Evolutionary conservation across 768 basidiomycete species (phyloP).

Genomic region (Termitomyces sp.): DNA sequence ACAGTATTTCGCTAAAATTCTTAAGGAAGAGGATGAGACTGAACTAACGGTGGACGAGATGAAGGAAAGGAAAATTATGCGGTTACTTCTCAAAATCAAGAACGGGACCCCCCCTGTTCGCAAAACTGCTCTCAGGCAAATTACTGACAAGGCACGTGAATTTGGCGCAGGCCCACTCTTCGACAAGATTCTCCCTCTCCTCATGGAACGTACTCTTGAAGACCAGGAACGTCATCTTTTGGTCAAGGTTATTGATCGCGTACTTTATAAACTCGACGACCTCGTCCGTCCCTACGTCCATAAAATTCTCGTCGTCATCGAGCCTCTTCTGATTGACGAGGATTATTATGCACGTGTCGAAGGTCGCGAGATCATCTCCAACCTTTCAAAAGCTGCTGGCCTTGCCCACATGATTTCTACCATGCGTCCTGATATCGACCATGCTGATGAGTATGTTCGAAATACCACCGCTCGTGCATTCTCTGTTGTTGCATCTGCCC

Average conservation of each 20-base stretch:
- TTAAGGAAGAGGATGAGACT: slow-evolving; percentile 94
- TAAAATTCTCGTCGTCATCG: slow-evolving; percentile 99
- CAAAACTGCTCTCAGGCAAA: slow-evolving; percentile 95
- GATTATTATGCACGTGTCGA: slow-evolving; percentile 96
- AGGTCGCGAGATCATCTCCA: slow-evolving; percentile 98
- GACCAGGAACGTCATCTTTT: slow-evolving; percentile 97
- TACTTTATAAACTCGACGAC: slow-evolving; percentile 98
- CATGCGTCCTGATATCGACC: slow-evolving; percentile 99
- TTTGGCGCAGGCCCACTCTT: slow-evolving; percentile 98
- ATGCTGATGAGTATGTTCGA: slow-evolving; percentile 98
- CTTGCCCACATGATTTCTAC: slow-evolving; percentile 99
- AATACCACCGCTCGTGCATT: slow-evolving; percentile 99
- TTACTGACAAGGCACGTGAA: slow-evolving; percentile 98
- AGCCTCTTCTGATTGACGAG: slow-evolving; percentile 97
- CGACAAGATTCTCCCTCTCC: slow-evolving; percentile 95
- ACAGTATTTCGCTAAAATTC: slow-evolving; percentile 94
- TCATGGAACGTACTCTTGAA: slow-evolving; percentile 97
- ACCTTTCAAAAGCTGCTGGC: slow-evolving; percentile 97
- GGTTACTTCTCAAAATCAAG: slow-evolving; percentile 96
- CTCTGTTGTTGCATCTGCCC: slow-evolving; percentile 97
- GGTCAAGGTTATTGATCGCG: slow-evolving; percentile 98
- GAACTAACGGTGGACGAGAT: slow-evolving; percentile 93
- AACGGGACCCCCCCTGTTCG: slow-evolving; percentile 98
- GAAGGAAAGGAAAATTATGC: slow-evolving; percentile 99
- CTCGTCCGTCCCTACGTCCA: slow-evolving; percentile 98